Percentiles rank a stretch among this genome's conserved stretches.
These are phyloP conservation scores for Halophytophthora polymorphica DNA, from an alignment of 352 stramenopile genomes.

Conservation along the genomic window DNA sequence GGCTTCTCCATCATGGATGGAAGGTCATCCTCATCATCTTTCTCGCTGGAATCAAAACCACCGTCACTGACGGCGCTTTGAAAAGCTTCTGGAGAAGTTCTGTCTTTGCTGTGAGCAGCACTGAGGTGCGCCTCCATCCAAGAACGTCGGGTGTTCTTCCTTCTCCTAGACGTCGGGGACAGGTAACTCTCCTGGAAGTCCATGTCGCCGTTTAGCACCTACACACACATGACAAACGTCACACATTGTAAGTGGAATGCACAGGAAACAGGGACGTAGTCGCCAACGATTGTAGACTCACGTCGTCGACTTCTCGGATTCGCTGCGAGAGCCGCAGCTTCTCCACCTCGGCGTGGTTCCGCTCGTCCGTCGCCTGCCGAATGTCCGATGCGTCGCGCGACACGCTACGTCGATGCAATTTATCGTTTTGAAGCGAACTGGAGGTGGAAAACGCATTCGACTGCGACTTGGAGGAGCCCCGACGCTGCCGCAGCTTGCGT, in stretches of 20 bases:
- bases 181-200: constrained; percentile 57
- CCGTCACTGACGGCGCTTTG: constrained; percentile 1
- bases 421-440: constrained; percentile 10
- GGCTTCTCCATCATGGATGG: constrained; percentile 54
- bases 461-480: constrained; percentile 9
- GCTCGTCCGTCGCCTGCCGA: constrained; percentile 35
- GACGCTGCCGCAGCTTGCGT: constrained; percentile 50
- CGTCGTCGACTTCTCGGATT: constrained; percentile 68
- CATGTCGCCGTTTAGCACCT: constrained; percentile 60
- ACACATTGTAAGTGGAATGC: constrained; percentile 1
- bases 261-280: background rate
- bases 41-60: constrained; percentile 15
- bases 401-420: constrained; percentile 1
- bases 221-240: constrained; percentile 11
- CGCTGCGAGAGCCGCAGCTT: constrained; percentile 62
- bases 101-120: background rate
- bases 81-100: background rate
- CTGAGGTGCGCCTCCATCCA: background rate
- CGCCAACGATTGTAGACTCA: constrained; percentile 21
- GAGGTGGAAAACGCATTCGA: constrained; percentile 5
- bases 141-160: constrained; percentile 4
- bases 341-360: constrained; percentile 57
- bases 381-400: constrained; percentile 1
- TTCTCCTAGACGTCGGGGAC: constrained; percentile 15
- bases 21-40: constrained; percentile 49